A percentile compares a stretch with the other conserved stretches of the same genome.
These are phyloP conservation scores for Coemansia sp. DNA, from an alignment of 192 early-diverging fungal genomes.

Conservation along the genomic window DNA sequence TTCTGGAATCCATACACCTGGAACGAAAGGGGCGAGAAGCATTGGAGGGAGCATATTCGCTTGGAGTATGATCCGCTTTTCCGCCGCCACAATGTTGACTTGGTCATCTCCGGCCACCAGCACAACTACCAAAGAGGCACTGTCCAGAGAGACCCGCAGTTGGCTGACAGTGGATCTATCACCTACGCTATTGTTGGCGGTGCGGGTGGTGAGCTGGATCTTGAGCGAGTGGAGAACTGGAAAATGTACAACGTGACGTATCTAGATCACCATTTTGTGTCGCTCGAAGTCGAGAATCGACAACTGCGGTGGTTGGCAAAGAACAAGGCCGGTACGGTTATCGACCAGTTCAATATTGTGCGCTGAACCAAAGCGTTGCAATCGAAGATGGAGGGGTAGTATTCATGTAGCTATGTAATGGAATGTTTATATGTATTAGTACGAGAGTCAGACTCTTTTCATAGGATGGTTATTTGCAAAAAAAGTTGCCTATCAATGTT, in stretches of 20 bases:
- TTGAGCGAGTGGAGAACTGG: slow-evolving; percentile 63
- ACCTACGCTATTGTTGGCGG: slow-evolving; percentile 72
- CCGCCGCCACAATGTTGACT: slow-evolving; percentile 64
- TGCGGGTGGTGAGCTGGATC: slow-evolving; percentile 67
- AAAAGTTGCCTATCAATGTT: background rate
- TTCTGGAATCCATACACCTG: slow-evolving; percentile 74
- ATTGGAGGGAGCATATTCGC: slow-evolving; percentile 71
- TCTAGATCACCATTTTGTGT: slow-evolving; percentile 58
- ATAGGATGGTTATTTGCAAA: background rate
- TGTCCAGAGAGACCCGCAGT: background rate
- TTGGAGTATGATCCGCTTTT: slow-evolving; percentile 67
- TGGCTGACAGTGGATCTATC: too few species aligned
- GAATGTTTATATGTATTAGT: background rate
- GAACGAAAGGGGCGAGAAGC: slow-evolving; percentile 64
- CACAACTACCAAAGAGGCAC: slow-evolving; percentile 74
- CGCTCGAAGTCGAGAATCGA: slow-evolving; percentile 33
- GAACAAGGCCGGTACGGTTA: slow-evolving; percentile 19
- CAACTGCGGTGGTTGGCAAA: slow-evolving; percentile 34
- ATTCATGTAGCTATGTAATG: background rate
- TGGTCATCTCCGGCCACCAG: slow-evolving; percentile 77
- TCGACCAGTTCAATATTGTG: slow-evolving; percentile 36
- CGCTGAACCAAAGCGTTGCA: background rate
- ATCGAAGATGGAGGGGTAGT: background rate
- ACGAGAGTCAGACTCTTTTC: background rate
- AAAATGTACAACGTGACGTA: slow-evolving; percentile 60